phyloP scores from a whole-genome alignment of 2,329 filamentous ascomycete species.

The Tolypocladium album region DNA sequence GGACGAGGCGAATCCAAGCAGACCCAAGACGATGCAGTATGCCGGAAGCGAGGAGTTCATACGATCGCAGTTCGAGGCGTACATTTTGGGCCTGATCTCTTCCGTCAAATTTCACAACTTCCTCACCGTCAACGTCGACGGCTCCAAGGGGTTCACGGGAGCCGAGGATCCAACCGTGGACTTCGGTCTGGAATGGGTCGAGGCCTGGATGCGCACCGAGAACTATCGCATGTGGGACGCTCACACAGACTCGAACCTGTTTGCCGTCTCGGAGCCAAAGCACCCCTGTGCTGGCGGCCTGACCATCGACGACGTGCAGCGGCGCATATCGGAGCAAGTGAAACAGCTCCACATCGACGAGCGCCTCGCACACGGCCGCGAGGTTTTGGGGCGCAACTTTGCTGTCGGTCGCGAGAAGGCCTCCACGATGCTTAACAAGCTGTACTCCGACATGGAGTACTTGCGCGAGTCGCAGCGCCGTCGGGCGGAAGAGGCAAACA shows the following conservation, averaged over 20 bases:
- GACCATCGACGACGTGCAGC: slow-evolving; percentile 88
- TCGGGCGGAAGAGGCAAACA: slow-evolving; percentile 26
- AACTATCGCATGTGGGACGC: slow-evolving; percentile 85
- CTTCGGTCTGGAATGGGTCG: slow-evolving; percentile 74
- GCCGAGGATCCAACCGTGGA: slow-evolving; percentile 81
- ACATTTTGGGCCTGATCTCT: slow-evolving; percentile 78
- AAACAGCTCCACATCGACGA: slow-evolving; percentile 92
- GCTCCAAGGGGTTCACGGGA: slow-evolving; percentile 50
- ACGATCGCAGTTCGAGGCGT: slow-evolving; percentile 92
- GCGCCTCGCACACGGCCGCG: slow-evolving; percentile 69
- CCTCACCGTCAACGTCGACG: slow-evolving; percentile 58
- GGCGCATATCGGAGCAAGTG: slow-evolving; percentile 81
- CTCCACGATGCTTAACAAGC: slow-evolving; percentile 71
- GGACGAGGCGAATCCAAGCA: slow-evolving; percentile 81
- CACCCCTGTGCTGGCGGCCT: slow-evolving; percentile 91
- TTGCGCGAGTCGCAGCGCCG: slow-evolving; percentile 34
- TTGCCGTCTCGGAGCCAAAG: slow-evolving; percentile 85
- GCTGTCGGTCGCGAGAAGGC: slow-evolving; percentile 82
- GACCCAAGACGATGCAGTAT: slow-evolving; percentile 92
- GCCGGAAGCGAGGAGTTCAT: slow-evolving; percentile 96
- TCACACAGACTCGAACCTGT: slow-evolving; percentile 75
- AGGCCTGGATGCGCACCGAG: slow-evolving; percentile 78
- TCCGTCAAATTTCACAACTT: slow-evolving; percentile 82
- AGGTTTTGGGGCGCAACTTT: slow-evolving; percentile 81
- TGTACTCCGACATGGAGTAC: slow-evolving; percentile 82